phyloP scores from a whole-genome alignment of 2,329 filamentous ascomycete species.

The Stromatinia cepivora region DNA sequence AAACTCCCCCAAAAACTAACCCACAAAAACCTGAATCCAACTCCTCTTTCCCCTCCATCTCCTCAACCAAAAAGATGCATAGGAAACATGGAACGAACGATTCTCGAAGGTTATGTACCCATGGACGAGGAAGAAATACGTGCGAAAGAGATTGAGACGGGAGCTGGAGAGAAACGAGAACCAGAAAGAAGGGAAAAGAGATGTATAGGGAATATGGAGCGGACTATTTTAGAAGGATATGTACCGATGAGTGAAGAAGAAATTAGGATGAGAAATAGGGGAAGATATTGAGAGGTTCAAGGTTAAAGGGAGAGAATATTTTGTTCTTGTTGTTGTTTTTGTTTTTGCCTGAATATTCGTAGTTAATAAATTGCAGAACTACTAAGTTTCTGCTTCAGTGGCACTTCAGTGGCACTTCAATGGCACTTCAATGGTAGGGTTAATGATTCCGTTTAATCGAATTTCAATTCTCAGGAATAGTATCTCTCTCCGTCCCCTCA shows the following conservation, averaged over 20 bases:
- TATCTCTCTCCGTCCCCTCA: not conserved
- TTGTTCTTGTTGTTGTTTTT: not conserved
- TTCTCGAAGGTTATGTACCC: not conserved
- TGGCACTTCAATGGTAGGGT: not conserved
- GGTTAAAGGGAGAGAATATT: not conserved
- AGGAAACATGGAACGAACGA: conserved; percentile 2
- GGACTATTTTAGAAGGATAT: conserved; percentile 16
- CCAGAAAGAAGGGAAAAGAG: not conserved
- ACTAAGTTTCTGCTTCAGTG: not conserved
- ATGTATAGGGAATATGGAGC: conserved; percentile 23
- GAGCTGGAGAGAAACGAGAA: not conserved
- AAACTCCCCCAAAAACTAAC: not conserved
- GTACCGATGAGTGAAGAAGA: not conserved
- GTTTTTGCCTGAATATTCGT: conserved; percentile 7
- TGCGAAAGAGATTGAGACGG: not conserved
- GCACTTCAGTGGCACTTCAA: no score
- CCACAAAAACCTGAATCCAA: not conserved
- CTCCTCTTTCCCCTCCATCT: not conserved
- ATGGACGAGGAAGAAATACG: not conserved
- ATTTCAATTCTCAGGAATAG: not conserved
- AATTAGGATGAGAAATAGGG: not conserved
- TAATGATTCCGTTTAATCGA: not conserved
- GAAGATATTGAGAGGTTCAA: not conserved
- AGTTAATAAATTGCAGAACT: not conserved
- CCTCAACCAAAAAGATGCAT: not conserved